Evolutionary conservation across 2,329 filamentous ascomycete genomes (phyloP).

Genomic region (Penicillium sp.): DNA sequence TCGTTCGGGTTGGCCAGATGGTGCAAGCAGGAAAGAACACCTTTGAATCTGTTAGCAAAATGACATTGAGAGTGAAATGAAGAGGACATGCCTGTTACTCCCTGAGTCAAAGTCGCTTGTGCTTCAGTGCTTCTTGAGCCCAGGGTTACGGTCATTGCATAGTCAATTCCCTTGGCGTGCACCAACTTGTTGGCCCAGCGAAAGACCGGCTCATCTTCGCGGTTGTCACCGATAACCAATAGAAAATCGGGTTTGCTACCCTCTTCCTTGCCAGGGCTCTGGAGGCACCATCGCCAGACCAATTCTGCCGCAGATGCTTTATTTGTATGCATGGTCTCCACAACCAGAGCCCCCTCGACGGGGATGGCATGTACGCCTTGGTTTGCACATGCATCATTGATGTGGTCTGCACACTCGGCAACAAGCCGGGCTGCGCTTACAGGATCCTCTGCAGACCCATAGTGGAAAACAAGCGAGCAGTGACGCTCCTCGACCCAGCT

Average conservation of each 20-base stretch:
- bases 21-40: slow-evolving; percentile 50
- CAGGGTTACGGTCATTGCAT: slow-evolving; percentile 79
- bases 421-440: slow-evolving; percentile 71
- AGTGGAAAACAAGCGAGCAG: slow-evolving; percentile 86
- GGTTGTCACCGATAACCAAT: slow-evolving; percentile 81
- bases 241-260: slow-evolving; percentile 65
- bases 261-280: slow-evolving; percentile 44
- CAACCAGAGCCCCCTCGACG: slow-evolving; percentile 70
- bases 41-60: slow-evolving; percentile 29
- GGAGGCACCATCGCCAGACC: slow-evolving; percentile 62
- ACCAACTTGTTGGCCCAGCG: slow-evolving; percentile 81
- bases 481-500: slow-evolving; percentile 86
- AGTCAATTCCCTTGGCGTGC: slow-evolving; percentile 53
- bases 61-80: too few relatives aligned
- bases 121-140: slow-evolving; percentile 86
- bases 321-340: slow-evolving; percentile 80
- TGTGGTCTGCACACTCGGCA: slow-evolving; percentile 84
- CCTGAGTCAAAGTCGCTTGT: slow-evolving; percentile 76
- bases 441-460: slow-evolving; percentile 72
- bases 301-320: slow-evolving; percentile 76
- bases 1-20: slow-evolving; percentile 38
- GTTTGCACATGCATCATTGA: slow-evolving; percentile 84
- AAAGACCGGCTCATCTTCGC: slow-evolving; percentile 91
- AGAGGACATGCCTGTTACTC: slow-evolving; percentile 81
- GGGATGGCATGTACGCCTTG: slow-evolving; percentile 80